Conservation (phyloP, 139 green algal genomes). For the Micractinium sp. region DNA sequence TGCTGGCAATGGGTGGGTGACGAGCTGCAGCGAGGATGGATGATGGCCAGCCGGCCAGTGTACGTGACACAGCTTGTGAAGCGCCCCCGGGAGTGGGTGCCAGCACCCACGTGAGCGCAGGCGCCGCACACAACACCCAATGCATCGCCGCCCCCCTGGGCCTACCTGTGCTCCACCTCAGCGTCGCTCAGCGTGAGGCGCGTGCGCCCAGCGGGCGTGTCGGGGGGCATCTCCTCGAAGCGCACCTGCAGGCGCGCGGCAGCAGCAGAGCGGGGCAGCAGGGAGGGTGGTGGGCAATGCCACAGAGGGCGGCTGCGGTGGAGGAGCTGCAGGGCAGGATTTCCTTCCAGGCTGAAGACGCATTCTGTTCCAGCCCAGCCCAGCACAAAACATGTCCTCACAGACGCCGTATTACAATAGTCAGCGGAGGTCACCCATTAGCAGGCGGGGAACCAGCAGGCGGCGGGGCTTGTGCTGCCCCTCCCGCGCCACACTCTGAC, state of each 20-base stretch:
- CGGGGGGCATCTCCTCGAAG: constrained; percentile 7
- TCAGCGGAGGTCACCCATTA: neutral
- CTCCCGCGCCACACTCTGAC: neutral
- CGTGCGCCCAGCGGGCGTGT: neutral
- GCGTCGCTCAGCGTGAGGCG: neutral
- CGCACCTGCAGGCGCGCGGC: neutral
- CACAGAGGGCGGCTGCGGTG: neutral
- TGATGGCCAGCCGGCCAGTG: neutral
- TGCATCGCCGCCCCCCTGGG: neutral
- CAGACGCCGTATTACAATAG: no score
- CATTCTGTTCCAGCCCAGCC: no score
- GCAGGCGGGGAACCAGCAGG: neutral
- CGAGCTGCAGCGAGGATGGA: neutral
- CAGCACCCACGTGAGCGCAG: neutral
- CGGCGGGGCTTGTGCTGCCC: neutral
- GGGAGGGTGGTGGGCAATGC: neutral
- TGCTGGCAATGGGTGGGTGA: no score
- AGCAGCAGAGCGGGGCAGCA: neutral
- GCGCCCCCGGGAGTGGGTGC: no score
- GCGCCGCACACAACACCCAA: neutral
- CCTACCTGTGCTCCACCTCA: constrained; percentile 19
- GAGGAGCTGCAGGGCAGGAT: neutral
- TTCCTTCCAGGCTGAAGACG: neutral
- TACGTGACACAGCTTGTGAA: no score
- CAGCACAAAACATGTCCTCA: no score